Conservation (phyloP, 129 eudicot species). For the Artemisia tridentata region DNA sequence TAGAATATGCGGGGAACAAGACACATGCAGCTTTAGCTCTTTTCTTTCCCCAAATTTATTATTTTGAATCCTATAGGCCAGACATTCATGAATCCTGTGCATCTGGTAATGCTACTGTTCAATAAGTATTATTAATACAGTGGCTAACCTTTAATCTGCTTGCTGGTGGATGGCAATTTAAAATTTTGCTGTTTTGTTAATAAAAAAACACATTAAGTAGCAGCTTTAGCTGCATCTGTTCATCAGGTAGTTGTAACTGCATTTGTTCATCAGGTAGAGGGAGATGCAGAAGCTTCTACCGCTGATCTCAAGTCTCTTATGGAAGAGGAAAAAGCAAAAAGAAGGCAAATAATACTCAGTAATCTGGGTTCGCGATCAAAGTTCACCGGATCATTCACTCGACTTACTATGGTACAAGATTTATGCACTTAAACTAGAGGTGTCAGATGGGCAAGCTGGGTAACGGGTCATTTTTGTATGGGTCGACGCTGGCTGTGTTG, state of each 20-base stretch:
- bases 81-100: slow-evolving; percentile 9
- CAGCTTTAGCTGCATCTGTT: slow-evolving; percentile 20
- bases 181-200: neutral
- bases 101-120: slow-evolving; percentile 2
- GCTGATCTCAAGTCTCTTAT: slow-evolving; percentile 62
- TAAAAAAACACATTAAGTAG: neutral
- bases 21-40: too few species aligned
- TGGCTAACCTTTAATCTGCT: neutral
- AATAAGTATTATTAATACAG: neutral
- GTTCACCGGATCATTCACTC: slow-evolving; percentile 75
- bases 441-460: neutral
- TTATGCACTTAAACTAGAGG: neutral
- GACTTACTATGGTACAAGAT: slow-evolving; percentile 69
- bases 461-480: neutral
- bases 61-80: neutral
- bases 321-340: slow-evolving; percentile 82
- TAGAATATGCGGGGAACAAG: too few species aligned
- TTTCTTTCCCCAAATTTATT: too few species aligned
- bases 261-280: slow-evolving; percentile 51
- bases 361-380: slow-evolving; percentile 53
- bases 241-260: slow-evolving; percentile 39
- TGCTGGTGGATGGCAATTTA: neutral
- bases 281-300: slow-evolving; percentile 50
- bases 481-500: slow-evolving; percentile 1
- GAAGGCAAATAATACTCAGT: slow-evolving; percentile 54